Evolutionary conservation across 2,329 filamentous ascomycete species (phyloP).

Genomic region (Diaporthe destruens): DNA sequence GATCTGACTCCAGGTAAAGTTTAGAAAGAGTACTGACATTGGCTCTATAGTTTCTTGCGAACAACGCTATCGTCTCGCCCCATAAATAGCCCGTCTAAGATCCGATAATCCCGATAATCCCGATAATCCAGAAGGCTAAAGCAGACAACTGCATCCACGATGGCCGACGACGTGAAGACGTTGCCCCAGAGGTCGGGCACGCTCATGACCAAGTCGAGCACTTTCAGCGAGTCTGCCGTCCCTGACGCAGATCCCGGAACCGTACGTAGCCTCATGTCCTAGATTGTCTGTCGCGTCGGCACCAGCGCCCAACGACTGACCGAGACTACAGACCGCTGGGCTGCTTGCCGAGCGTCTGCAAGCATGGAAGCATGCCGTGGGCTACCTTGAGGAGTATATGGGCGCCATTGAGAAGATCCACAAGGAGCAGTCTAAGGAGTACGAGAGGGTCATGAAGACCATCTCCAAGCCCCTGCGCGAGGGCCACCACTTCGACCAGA

Average conservation of each 20-base stretch:
- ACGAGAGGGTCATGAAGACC: conserved; percentile 94
- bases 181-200: conserved; percentile 44
- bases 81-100: background rate
- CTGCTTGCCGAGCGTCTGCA: conserved; percentile 89
- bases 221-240: conserved; percentile 68
- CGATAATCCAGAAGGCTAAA: too few species aligned
- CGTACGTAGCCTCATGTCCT: conserved; percentile 56
- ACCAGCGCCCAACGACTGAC: conserved; percentile 18
- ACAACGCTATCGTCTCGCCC: background rate
- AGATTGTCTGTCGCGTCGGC: background rate
- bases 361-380: conserved; percentile 96
- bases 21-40: background rate
- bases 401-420: conserved; percentile 87
- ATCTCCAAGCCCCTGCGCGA: conserved; percentile 89
- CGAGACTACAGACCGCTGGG: conserved; percentile 72
- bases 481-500: conserved; percentile 93
- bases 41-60: background rate
- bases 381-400: conserved; percentile 92
- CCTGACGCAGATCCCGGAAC: conserved; percentile 70
- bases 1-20: conserved; percentile 8
- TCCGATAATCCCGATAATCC: background rate
- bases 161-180: conserved; percentile 39
- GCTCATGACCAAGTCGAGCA: conserved; percentile 49
- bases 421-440: conserved; percentile 89
- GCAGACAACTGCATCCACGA: conserved; percentile 29